A percentile compares a stretch with the other conserved stretches of the same genome.
Evolutionary conservation across 2,329 filamentous ascomycete genomes (phyloP).

Genomic region (Taxawa tesnikishii): DNA sequence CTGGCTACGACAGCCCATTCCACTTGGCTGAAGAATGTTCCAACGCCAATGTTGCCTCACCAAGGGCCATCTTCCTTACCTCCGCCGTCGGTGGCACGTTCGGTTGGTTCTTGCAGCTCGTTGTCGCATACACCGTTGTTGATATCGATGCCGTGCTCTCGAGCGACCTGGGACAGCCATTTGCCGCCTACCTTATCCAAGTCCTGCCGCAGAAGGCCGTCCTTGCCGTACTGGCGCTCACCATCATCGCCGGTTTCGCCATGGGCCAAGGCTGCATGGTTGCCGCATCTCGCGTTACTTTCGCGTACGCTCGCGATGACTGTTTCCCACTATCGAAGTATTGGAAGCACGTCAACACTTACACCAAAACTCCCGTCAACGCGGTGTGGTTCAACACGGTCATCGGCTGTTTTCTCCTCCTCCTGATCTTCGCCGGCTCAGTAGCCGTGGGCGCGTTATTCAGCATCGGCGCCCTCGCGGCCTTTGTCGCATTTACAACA

Average conservation of each 20-base stretch:
- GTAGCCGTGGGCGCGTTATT: conserved; percentile 57
- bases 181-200: conserved; percentile 57
- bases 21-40: conserved; percentile 66
- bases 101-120: conserved; percentile 62
- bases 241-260: conserved; percentile 56
- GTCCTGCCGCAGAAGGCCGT: conserved; percentile 48
- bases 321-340: conserved; percentile 50
- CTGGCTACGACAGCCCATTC: conserved; percentile 56
- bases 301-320: conserved; percentile 59
- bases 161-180: conserved; percentile 55
- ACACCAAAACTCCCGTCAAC: conserved; percentile 56
- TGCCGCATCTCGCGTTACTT: conserved; percentile 27
- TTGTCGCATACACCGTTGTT: conserved; percentile 59
- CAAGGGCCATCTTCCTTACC: conserved; percentile 60
- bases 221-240: conserved; percentile 50
- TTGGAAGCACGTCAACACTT: conserved; percentile 48
- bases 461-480: conserved; percentile 55
- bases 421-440: conserved; percentile 53
- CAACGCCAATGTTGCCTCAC: conserved; percentile 58
- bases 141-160: conserved; percentile 47
- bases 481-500: conserved; percentile 50
- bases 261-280: conserved; percentile 68
- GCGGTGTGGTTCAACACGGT: conserved; percentile 55
- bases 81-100: conserved; percentile 52
- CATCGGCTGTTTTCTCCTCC: conserved; percentile 46